Conservation (phyloP, 768 basidiomycete species). For the Termitomyces sp. region DNA sequence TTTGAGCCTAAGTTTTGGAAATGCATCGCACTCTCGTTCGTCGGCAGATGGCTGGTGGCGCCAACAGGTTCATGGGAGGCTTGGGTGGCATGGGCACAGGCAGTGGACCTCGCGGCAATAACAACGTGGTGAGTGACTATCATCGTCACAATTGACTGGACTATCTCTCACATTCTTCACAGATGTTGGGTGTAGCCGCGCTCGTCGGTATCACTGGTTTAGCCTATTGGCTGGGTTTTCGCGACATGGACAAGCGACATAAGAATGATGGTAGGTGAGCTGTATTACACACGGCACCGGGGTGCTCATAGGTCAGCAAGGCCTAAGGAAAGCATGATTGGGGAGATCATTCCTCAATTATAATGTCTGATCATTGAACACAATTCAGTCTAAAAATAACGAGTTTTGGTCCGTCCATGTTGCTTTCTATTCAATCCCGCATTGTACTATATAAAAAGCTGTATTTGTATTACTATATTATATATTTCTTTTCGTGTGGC, state of each 20-base stretch:
- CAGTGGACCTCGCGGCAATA: slow-evolving; percentile 14
- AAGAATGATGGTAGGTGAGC: slow-evolving; percentile 16
- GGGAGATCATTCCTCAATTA: slow-evolving; percentile 14
- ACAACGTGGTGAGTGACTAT: slow-evolving; percentile 10
- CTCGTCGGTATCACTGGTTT: slow-evolving; percentile 13
- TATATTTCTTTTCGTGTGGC: neutral
- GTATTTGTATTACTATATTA: neutral
- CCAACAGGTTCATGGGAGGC: slow-evolving; percentile 15
- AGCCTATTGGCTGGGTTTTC: slow-evolving; percentile 17
- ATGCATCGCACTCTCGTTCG: slow-evolving; percentile 13
- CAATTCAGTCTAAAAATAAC: neutral
- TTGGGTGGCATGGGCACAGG: slow-evolving; percentile 5
- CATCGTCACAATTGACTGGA: neutral
- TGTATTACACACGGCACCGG: neutral
- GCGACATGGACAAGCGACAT: slow-evolving; percentile 18
- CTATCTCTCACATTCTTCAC: neutral
- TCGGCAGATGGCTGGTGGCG: slow-evolving; percentile 9
- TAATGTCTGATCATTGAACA: slow-evolving; percentile 4
- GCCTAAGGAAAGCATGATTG: slow-evolving; percentile 10
- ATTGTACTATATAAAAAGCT: neutral
- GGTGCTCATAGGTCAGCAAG: slow-evolving; percentile 8
- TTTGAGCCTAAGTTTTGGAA: neutral
- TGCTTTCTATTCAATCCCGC: neutral
- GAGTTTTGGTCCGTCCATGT: neutral
- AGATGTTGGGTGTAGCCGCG: slow-evolving; percentile 14